Percentiles rank a stretch among this genome's conserved stretches.
Evolutionary conservation across 306 rosid species (phyloP).

Genomic region (Fragaria ananassa): DNA sequence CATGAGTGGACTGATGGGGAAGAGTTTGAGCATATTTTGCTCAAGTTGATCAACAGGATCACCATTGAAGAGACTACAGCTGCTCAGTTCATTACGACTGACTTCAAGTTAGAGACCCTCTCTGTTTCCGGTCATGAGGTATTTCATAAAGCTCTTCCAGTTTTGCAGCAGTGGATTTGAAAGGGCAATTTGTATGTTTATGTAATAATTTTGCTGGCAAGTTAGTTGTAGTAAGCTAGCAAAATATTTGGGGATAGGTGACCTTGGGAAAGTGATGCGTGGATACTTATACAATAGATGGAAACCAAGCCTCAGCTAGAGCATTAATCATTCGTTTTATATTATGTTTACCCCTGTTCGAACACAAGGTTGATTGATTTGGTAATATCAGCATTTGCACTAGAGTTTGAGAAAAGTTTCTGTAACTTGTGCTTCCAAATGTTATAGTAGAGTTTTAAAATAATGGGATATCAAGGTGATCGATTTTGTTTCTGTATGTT

Average conservation of each 20-base stretch:
- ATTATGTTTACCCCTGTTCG: too few species aligned
- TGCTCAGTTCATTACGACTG: slow-evolving; percentile 11
- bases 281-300: too few species aligned
- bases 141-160: slow-evolving; percentile 39
- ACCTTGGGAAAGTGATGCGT: too few species aligned
- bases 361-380: too few species aligned
- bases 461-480: too few species aligned
- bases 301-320: too few species aligned
- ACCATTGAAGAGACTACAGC: slow-evolving; percentile 13
- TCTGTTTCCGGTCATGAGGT: slow-evolving; percentile 32
- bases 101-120: slow-evolving; percentile 42
- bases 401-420: too few species aligned
- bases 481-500: too few species aligned
- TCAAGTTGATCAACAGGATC: not conserved
- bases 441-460: too few species aligned
- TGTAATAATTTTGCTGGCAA: not conserved
- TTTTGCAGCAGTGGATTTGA: slow-evolving; percentile 21
- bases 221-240: not conserved
- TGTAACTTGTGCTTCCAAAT: too few species aligned
- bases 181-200: not conserved
- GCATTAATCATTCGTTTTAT: too few species aligned
- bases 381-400: too few species aligned
- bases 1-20: slow-evolving; percentile 33
- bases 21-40: slow-evolving; percentile 21
- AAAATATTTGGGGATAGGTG: not conserved